Evolutionary conservation across 2,329 filamentous ascomycete genomes (phyloP), one percentile per base, ranked within the genome.

Genomic region (Stachybotrys elegans): DNA sequence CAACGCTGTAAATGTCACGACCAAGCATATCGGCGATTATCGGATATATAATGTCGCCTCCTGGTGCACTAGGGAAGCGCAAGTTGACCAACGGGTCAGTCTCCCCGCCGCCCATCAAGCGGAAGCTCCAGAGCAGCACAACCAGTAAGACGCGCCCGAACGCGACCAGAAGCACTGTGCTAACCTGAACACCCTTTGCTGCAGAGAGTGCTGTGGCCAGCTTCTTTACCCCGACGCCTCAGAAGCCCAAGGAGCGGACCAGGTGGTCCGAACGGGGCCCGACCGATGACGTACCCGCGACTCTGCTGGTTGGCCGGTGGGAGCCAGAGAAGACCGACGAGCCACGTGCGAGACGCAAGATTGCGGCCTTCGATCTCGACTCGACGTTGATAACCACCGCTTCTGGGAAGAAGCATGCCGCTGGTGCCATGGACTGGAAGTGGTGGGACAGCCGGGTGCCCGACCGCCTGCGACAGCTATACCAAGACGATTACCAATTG

Each of bases 381-480:
- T 93, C 88, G 7, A 98, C 93, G 1, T 68, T 98, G 25, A 89
- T 98, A 49, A 73, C 73, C 2, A 86, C 89, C 0, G 75, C 81
- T 4, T 95, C 90, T 0, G 90, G 90, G 7, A 93, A 88, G 65
- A 85, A 78, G 41, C 92, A 92, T 57, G 76, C 81, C 3, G 76
- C 76, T 42, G 79, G 82, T 51, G 78, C 83, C 0, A 71, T 73
- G 4, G 92, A 97, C 60, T 98, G 93, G 93, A 89, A 88, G 62
- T 98, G 93, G 93, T 97, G 90, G 89, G 71, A 94, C 61, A 55
- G 67, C 13, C 73, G 68, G 16, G 86, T 97, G 1, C 88, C 89
- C 1, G 66, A 63, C 0, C 79, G 70, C 42, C 63, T 98, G 16
- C 79, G 76, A 51, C 70, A 82, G 47, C 71, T 97, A 2, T 78